Evolutionary conservation across 345 rosid genomes (phyloP), one percentile per base, ranked within the genome.

Genomic region (Dipteronia sinensis): DNA sequence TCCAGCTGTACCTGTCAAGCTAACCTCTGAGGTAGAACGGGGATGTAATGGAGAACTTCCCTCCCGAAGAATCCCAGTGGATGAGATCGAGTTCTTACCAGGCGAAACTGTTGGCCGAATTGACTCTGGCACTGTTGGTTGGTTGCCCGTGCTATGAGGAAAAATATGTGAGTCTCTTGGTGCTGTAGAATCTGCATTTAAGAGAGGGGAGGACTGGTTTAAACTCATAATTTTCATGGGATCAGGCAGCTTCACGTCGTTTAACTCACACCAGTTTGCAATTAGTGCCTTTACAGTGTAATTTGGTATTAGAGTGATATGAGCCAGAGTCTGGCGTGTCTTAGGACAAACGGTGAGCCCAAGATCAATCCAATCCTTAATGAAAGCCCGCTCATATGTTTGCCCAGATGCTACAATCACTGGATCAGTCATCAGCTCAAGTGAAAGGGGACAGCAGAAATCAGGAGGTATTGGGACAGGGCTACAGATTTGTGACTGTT

Each of bases 361-460:
- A 77, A 91, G 91, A 67, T 91, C 97, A 82, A 94, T 91, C 98
- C 99, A 94, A 73, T 85, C 88, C 87, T 90, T 93, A 76, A 97
- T 94, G 82, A 90, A 94, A 7, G 90, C 96, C 73, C 88, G 85
- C 80, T 97, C 99, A 63, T 94, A 97, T 40, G 99, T 97, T 85
- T 97, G 96, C 72, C 99, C 98, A 49, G 98, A 90, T 73, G 95
- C 90, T 51, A 93, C 96, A 79, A 97, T 94, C 69, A 97, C 98
- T 38, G 98, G 99, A 88, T 94, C 98, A 25, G 93, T 90, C 99
- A 97, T 97, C 84, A 97, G 88, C 83, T 93, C 98, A 56, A 94
- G 96, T 4, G 99, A 97, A 16, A 97, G 91, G 74, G 98, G 99
- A 68, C 98, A 94, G 78, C 95, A 93, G 80, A 94, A 97, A 84